Base-by-base conservation (phyloP, 2,329 filamentous ascomycete genomes). In the Cladosporium phlei region DNA sequence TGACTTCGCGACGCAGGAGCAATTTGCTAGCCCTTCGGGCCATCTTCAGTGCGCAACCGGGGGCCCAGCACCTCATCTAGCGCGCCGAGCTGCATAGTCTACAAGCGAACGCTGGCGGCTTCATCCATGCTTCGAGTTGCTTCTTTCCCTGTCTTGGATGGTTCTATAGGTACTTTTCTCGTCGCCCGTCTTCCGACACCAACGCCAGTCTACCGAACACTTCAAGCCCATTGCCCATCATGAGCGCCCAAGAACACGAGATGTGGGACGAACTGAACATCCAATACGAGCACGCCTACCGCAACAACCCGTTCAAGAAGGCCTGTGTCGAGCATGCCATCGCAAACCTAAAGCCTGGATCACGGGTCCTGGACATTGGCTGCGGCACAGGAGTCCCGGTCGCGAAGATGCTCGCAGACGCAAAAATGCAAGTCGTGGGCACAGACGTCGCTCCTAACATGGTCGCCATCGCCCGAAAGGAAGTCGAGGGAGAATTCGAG, bases 341-440 rank as follows among this genome's bases (percentile, higher is more conserved):
- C 40, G 22, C 44, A 4, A 22, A 51, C 2, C 49, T 57, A 9
- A 32, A 40, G 21, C 43, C 45, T n/a, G 40, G 38, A 59, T 37
- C 34, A 21, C 20, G 21, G 12, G 34, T 37, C 2, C 34, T 37
- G 12, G 34, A 65, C 30, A 53, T 65, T 3, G 63, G 63, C 20
- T 65, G 62, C 50, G 63, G 62, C 9, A 65, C 62, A 7, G 63
- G 62, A n/a, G 46, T 54, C 9, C 60, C 62, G 5, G 57, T 61
- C 16, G 51, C 61, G 4, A 29, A 54, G 17, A 58, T 59, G 44
- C 52, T 66, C 3, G 51, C 54, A 7, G 43, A 56, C 5, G 58
- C 58, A 8, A 59, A 60, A 21, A 49, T 60, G 16, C 38, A 58
- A 4, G 60, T 66, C 28, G 44, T 51, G 12, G 61, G 60, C 5